phyloP scores from a whole-genome alignment of 148 eudicot species.

The Salicornia ramosissima region DNA sequence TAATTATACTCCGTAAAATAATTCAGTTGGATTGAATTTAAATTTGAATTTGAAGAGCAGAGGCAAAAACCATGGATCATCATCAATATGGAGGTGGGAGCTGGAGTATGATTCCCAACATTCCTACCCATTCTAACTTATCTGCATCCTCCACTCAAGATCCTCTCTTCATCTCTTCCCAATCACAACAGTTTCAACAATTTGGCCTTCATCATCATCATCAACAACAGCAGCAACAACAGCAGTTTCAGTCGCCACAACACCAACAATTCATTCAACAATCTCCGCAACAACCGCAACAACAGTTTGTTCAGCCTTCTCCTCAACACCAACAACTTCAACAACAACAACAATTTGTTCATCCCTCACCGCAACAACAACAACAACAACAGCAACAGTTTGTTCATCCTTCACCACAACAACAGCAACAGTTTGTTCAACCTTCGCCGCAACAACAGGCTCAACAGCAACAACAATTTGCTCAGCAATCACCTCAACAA shows the following conservation, averaged over 20 bases:
- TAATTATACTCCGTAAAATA: too few species aligned
- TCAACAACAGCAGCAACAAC: conserved; percentile 36
- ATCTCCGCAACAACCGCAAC: conserved; percentile 33
- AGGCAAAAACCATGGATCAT: conserved; percentile 37
- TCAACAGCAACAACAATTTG: conserved; percentile 32
- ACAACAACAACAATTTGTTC: conserved; percentile 24
- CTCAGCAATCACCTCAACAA: conserved; percentile 33
- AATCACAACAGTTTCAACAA: conserved; percentile 38
- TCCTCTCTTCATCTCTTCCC: conserved; percentile 49
- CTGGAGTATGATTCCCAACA: conserved; percentile 83
- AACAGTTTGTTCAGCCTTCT: conserved; percentile 22
- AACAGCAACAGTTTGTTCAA: conserved; percentile 22
- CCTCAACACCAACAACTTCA: conserved; percentile 27
- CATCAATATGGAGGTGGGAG: conserved; percentile 67
- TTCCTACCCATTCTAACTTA: conserved; percentile 43
- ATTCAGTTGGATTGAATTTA: too few species aligned
- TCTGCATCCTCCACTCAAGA: conserved; percentile 64
- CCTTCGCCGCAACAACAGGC: conserved; percentile 24
- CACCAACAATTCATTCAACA: conserved; percentile 29
- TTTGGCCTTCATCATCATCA: conserved; percentile 35
- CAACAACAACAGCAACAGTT: conserved; percentile 31
- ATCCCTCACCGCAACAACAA: conserved; percentile 26
- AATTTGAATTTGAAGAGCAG: too few species aligned
- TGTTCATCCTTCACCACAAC: conserved; percentile 27
- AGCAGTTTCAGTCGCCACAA: conserved; percentile 27